Evolutionary conservation across 2,329 filamentous ascomycete genomes (phyloP).

Genomic region (Allantophomopsis cytisporea): DNA sequence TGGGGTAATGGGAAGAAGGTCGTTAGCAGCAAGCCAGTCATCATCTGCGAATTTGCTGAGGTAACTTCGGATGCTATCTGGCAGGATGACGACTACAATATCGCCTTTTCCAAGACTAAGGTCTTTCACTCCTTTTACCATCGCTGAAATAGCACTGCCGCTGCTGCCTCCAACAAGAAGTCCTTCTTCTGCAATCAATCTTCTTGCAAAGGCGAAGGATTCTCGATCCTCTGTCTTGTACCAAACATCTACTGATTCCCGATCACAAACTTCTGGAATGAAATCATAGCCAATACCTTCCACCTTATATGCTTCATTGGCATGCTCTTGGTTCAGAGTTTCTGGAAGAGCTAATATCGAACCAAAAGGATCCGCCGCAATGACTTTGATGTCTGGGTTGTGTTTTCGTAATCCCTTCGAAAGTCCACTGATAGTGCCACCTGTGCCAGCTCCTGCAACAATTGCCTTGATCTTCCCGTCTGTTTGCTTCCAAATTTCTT

Average conservation of each 20-base stretch:
- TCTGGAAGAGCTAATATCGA: constrained; percentile 81
- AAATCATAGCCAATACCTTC: constrained; percentile 99
- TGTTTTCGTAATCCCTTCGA: constrained; percentile 79
- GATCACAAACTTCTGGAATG: constrained; percentile 84
- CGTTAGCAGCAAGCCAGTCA: constrained; percentile 96
- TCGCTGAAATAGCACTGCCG: constrained; percentile 78
- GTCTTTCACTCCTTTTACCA: constrained; percentile 65
- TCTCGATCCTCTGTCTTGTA: constrained; percentile 95
- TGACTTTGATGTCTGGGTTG: constrained; percentile 70
- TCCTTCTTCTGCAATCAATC: constrained; percentile 88
- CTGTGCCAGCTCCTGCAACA: constrained; percentile 86
- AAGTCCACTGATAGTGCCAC: constrained; percentile 87
- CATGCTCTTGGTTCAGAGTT: constrained; percentile 62
- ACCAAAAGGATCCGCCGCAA: constrained; percentile 85
- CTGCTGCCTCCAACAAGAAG: constrained; percentile 87
- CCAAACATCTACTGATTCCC: constrained; percentile 74
- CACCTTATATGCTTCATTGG: constrained; percentile 86
- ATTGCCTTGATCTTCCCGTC: constrained; percentile 69
- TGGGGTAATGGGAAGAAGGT: constrained; percentile 59
- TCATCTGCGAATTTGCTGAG: constrained; percentile 98
- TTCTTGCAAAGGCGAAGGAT: constrained; percentile 79
- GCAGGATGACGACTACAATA: constrained; percentile 79
- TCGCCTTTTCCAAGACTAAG: constrained; percentile 69
- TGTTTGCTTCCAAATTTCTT: constrained; percentile 93
- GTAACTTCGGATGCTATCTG: constrained; percentile 95